Conservation (phyloP, 192 early-diverging fungal species). For the Umbelopsis isabellina region DNA sequence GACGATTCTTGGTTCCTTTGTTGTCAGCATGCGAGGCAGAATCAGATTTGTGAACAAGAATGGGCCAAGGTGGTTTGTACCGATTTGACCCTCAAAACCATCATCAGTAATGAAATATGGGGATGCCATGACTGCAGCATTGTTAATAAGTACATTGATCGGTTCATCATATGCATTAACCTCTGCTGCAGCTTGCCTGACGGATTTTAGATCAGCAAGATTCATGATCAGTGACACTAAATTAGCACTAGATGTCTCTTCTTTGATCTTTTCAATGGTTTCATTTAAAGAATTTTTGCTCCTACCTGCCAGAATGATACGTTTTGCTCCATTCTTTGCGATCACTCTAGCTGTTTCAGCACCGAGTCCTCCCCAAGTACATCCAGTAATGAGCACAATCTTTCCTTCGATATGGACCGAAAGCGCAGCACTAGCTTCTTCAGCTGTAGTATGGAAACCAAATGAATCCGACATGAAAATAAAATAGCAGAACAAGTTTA, state of each 20-base stretch:
- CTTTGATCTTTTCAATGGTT: constrained; percentile 13
- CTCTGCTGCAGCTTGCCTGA: constrained; percentile 14
- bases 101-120: constrained; percentile 40
- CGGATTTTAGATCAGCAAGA: constrained; percentile 15
- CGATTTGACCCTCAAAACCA: constrained; percentile 12
- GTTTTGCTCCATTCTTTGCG: constrained; percentile 22
- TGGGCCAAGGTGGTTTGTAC: constrained; percentile 17
- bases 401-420: constrained; percentile 3
- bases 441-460: neutral
- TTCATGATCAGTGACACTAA: neutral
- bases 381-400: neutral
- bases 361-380: constrained; percentile 2
- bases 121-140: constrained; percentile 51
- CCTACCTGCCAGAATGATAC: constrained; percentile 24
- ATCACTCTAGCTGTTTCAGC: constrained; percentile 8
- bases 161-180: neutral
- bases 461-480: neutral
- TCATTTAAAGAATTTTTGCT: constrained; percentile 18
- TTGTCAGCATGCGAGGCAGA: neutral
- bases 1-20: constrained; percentile 14
- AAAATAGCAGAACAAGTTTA: no score
- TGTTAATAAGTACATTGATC: neutral
- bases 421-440: neutral
- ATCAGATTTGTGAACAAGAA: constrained; percentile 28
- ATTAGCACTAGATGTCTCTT: neutral